These are phyloP conservation scores for Whalleya microplaca DNA, from an alignment of 2,329 filamentous ascomycete genomes.

Conservation along the genomic window DNA sequence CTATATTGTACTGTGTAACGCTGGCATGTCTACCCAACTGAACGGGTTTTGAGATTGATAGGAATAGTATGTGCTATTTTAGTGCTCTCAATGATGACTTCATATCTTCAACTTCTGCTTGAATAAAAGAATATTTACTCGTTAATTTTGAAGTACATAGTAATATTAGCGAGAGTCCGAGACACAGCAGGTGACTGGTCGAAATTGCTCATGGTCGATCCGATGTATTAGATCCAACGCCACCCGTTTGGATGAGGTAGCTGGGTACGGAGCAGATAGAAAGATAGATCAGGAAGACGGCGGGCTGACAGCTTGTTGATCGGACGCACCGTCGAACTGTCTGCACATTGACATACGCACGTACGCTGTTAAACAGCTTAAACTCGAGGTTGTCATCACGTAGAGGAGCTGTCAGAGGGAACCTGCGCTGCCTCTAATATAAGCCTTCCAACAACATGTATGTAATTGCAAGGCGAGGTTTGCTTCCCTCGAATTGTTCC, in stretches of 20 bases:
- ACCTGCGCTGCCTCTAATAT: not conserved
- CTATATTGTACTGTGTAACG: not conserved
- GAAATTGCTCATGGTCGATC: conserved; percentile 6
- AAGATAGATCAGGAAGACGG: too few species aligned
- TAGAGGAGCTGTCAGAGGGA: not conserved
- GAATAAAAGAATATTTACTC: not conserved
- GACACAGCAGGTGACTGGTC: conserved; percentile 1
- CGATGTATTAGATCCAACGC: conserved; percentile 13
- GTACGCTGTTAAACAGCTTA: conserved; percentile 5
- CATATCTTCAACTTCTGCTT: not conserved
- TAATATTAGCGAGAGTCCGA: not conserved
- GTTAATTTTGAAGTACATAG: not conserved
- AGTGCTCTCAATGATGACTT: not conserved
- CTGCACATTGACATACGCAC: conserved; percentile 18
- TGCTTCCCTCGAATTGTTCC: not conserved
- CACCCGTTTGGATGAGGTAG: conserved; percentile 7
- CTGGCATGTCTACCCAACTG: not conserved
- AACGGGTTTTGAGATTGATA: not conserved
- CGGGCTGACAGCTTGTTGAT: conserved; percentile 10
- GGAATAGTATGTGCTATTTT: too few species aligned
- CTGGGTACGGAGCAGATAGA: not conserved
- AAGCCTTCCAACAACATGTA: not conserved
- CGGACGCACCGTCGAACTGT: conserved; percentile 8
- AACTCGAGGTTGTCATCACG: too few species aligned
- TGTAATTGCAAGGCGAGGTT: too few species aligned